Evolutionary conservation across 768 basidiomycete species (phyloP).

Genomic region (Mycena alexandri): DNA sequence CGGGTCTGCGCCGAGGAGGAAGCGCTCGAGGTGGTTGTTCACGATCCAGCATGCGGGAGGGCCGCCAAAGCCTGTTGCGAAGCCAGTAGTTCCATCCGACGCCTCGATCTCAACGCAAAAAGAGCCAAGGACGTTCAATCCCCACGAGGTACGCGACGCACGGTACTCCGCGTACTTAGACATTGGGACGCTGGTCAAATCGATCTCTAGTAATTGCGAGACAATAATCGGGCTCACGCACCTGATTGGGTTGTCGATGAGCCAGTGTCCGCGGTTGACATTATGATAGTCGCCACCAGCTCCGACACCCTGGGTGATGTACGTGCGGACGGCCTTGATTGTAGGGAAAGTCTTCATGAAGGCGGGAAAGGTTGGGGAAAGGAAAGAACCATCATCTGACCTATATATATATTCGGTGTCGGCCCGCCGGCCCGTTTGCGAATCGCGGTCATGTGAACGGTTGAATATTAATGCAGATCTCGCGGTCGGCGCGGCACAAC

Average conservation of each 20-base stretch:
- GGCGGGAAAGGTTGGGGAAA: too few relatives aligned
- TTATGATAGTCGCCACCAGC: slow-evolving; percentile 43
- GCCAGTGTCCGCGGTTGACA: slow-evolving; percentile 44
- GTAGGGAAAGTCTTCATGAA: slow-evolving; percentile 43
- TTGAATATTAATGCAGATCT: too few relatives aligned
- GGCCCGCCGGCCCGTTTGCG: too few relatives aligned
- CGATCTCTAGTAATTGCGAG: not conserved
- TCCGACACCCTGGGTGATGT: slow-evolving; percentile 39
- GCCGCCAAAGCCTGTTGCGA: slow-evolving; percentile 48
- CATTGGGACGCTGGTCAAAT: slow-evolving; percentile 39
- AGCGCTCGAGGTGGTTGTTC: slow-evolving; percentile 45
- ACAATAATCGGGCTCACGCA: slow-evolving; percentile 20
- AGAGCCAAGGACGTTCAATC: slow-evolving; percentile 47
- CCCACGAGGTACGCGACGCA: slow-evolving; percentile 45
- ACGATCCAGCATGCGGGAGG: slow-evolving; percentile 50
- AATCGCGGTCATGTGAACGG: too few relatives aligned
- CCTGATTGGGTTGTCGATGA: slow-evolving; percentile 43
- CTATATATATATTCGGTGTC: too few relatives aligned
- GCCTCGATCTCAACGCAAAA: slow-evolving; percentile 47
- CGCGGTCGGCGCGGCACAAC: too few relatives aligned
- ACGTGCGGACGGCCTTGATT: slow-evolving; percentile 42
- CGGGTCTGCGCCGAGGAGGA: slow-evolving; percentile 47
- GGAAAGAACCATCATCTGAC: too few relatives aligned
- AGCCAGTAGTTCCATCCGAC: slow-evolving; percentile 46
- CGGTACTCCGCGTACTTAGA: slow-evolving; percentile 46